Evolutionary conservation across 306 rosid species (phyloP), one percentile per base, ranked within the genome.

Genomic region (Inga laurina): DNA sequence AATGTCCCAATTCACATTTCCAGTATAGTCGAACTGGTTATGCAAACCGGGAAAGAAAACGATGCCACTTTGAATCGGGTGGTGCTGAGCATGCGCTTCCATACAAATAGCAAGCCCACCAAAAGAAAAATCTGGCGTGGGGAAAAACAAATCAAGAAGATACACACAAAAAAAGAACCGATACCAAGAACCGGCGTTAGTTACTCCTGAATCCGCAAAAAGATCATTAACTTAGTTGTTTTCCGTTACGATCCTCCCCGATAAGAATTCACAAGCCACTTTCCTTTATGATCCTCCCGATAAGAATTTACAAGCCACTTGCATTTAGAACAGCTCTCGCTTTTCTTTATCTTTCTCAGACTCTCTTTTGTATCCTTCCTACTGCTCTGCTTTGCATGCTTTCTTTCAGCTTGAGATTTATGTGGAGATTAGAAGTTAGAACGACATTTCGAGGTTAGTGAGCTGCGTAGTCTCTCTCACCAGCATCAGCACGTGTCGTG

Each of bases 161-260:
- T 12, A 30, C 35, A 19, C 71, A 72, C 24, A 12, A 54, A 66
- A 78, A 7, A 22, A 27, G 18, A 73, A 34, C 27, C 75, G 35
- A 74, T 65, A 46, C 51, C 68, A 22, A 10, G 37, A 51, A 68
- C 8, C 43, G 3, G 34, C 44, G 80, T 59, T 32, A 34, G 81
- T 81, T 62, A 4, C 48, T 35, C 2, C 5, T 4, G 49, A 67
- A 56, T 66, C 69, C 84, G 57, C 49, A 61, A 81, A 74, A 35
- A 19, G 78, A 46, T 21, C 16, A 4, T 46, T 45, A 72, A 27
- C 37, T 30, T 45, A 44, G 52, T 45, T 59, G 62, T 46, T 68
- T 82, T 85, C 88, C 75, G 88, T 82, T 81, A 75, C 12, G 70
- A 84, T 8, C 48, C 51, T 24, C 78, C 21, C 27, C 4, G 45